A percentile compares a stretch with the other conserved stretches of the same genome.
Conservation (phyloP, 2,329 filamentous ascomycete species). For the Hypomyces perniciosus region DNA sequence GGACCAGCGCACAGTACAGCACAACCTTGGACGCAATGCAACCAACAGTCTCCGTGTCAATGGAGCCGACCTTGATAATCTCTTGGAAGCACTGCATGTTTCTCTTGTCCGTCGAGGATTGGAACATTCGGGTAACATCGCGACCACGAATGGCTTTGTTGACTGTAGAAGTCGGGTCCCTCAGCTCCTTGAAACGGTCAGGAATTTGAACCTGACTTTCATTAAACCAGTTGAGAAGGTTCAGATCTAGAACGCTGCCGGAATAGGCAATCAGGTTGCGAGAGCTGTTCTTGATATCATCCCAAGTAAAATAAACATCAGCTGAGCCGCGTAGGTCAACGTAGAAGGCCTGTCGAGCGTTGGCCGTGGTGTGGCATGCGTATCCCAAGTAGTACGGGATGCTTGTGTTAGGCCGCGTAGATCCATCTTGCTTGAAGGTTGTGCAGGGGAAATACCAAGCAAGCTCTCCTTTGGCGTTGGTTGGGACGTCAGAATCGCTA, state of each 20-base stretch:
- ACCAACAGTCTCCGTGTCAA: constrained; percentile 92
- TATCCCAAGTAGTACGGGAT: constrained; percentile 76
- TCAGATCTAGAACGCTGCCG: constrained; percentile 83
- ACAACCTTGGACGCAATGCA: constrained; percentile 98
- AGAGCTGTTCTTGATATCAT: constrained; percentile 80
- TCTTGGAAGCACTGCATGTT: constrained; percentile 83
- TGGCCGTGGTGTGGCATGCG: constrained; percentile 73
- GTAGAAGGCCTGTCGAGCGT: constrained; percentile 71
- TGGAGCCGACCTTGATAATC: constrained; percentile 90
- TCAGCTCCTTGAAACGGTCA: constrained; percentile 70
- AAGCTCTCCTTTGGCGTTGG: constrained; percentile 63
- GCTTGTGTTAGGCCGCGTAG: constrained; percentile 67
- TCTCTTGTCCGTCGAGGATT: constrained; percentile 70
- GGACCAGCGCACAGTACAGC: constrained; percentile 83
- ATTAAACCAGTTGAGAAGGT: constrained; percentile 89
- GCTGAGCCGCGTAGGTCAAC: constrained; percentile 58
- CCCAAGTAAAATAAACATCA: constrained; percentile 95
- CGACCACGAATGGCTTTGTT: constrained; percentile 68
- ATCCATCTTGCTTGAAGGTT: constrained; percentile 90
- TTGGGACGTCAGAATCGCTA: constrained; percentile 69
- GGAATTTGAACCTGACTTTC: constrained; percentile 70
- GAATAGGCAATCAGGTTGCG: constrained; percentile 94
- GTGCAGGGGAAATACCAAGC: constrained; percentile 98
- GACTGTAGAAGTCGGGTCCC: constrained; percentile 54
- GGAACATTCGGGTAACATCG: constrained; percentile 85